Base-by-base conservation (phyloP, 2,329 filamentous ascomycete genomes). In the Podosphaera leucotricha region DNA sequence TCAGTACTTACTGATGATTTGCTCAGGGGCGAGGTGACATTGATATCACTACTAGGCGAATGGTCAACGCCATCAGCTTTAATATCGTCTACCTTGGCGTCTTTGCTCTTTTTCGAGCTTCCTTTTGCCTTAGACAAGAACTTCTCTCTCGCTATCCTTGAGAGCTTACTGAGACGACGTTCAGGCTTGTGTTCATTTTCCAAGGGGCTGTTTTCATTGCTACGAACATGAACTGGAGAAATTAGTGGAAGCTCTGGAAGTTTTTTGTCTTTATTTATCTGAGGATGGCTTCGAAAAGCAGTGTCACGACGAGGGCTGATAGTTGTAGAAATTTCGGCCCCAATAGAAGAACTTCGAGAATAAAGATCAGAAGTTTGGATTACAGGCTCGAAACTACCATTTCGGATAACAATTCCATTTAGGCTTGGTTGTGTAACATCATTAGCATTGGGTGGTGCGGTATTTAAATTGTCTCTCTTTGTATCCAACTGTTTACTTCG, bases 341-440 rank as follows among this genome's bases (percentile, higher is more conserved):
- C 45, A 10, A 52, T 44, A 22, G 52, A 49, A 13, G 48, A 48
- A 41, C 50, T 54, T 30, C 52, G 51, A 28, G 51, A 51, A 16
- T 54, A 46, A 24, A 55, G 53, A n/a, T 56, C 48, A 5, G 55
- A 52, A 44, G 57, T 56, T 46, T 53, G 60, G 26, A 60, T 61
- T 44, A 67, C 66, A 2, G 62, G 60, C 24, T 66, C 64, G n/a
- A 54, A 33, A n/a, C 15, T 33, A 13, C 28, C 28, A 33, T 33
- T 33, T 6, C 15, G 28, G 3, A 33, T 13, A 3, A 33, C 28
- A 13, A 7, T 33, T 13, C 15, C 28, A 33, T 33, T 33, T n/a
- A n/a, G 3, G 8, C 6, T 33, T 33, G 8, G 4, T 33, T 11
- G 28, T 3, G 28, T 33, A 33, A 33, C 8, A 6, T 33, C 6